These are phyloP conservation scores for Wickerhamiella lipophila DNA, from an alignment of 805 yeast genomes.

Conservation along the genomic window DNA sequence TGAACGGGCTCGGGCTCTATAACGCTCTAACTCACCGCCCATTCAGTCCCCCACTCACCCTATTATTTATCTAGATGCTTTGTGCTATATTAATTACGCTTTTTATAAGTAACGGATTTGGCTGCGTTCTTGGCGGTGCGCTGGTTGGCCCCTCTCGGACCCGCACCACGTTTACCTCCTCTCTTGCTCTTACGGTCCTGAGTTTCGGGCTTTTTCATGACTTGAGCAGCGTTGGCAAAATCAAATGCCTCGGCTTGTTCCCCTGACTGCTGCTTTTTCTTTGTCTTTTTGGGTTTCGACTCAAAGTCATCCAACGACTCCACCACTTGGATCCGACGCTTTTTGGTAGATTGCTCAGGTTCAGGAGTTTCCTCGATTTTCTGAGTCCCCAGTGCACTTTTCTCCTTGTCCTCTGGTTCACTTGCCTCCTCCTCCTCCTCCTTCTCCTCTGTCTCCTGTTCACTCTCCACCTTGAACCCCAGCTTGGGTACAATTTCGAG, in stretches of 20 bases:
- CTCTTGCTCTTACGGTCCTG: conserved; percentile 2
- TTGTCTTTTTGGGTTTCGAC: background rate
- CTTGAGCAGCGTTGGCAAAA: conserved; percentile 21
- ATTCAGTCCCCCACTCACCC: too few relatives aligned
- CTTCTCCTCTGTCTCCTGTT: background rate
- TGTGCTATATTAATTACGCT: background rate
- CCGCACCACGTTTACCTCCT: background rate
- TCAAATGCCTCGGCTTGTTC: conserved; percentile 21
- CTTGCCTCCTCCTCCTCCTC: background rate
- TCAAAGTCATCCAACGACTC: conserved; percentile 14
- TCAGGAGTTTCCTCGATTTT: background rate
- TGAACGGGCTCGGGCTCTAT: too few relatives aligned
- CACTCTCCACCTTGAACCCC: background rate
- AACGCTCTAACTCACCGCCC: too few relatives aligned
- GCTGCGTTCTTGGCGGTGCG: conserved; percentile 8
- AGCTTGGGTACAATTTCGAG: background rate
- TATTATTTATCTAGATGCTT: background rate
- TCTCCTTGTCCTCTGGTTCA: too few relatives aligned
- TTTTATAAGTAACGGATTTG: conserved; percentile 4
- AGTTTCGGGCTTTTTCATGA: conserved; percentile 15
- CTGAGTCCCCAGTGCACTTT: too few relatives aligned
- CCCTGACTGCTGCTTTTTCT: conserved; percentile 2
- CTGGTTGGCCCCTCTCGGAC: conserved; percentile 2
- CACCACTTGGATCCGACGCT: conserved; percentile 18
- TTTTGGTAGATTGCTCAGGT: background rate